phyloP scores from a whole-genome alignment of 2,329 filamentous ascomycete genomes.

The Diaporthe sp. region DNA sequence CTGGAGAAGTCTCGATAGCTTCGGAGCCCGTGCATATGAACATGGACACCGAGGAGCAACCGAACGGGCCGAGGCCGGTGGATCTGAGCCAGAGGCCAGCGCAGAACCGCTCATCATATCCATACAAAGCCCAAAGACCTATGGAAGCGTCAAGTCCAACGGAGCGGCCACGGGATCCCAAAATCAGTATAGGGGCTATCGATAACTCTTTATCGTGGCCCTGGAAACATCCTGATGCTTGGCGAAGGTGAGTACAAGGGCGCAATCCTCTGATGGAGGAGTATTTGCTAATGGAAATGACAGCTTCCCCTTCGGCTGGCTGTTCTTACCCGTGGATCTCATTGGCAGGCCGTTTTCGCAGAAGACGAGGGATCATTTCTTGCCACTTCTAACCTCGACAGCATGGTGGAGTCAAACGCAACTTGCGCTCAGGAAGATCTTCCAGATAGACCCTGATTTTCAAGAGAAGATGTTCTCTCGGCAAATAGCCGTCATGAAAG shows the following conservation, averaged over 20 bases:
- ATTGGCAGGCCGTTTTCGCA: slow-evolving; percentile 97
- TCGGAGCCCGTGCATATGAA: slow-evolving; percentile 83
- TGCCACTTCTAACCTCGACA: slow-evolving; percentile 94
- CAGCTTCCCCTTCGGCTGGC: slow-evolving; percentile 98
- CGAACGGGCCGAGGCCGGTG: slow-evolving; percentile 74
- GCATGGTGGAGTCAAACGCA: slow-evolving; percentile 98
- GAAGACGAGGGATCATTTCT: slow-evolving; percentile 92
- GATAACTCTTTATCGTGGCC: slow-evolving; percentile 99
- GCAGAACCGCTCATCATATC: slow-evolving; percentile 65
- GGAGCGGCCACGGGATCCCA: slow-evolving; percentile 62
- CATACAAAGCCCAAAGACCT: slow-evolving; percentile 84
- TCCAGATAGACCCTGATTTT: slow-evolving; percentile 94
- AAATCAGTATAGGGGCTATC: slow-evolving; percentile 89
- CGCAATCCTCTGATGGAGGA: background rate
- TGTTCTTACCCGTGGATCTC: slow-evolving; percentile 95
- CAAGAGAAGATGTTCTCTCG: slow-evolving; percentile 99
- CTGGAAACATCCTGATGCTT: slow-evolving; percentile 98
- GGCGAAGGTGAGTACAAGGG: slow-evolving; percentile 64
- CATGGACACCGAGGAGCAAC: slow-evolving; percentile 65
- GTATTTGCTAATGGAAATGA: slow-evolving; percentile 45
- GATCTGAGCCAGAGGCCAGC: slow-evolving; percentile 60
- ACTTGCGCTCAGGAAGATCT: slow-evolving; percentile 85
- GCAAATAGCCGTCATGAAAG: slow-evolving; percentile 99
- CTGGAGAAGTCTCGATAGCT: slow-evolving; percentile 85
- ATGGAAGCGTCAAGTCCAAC: slow-evolving; percentile 80